phyloP scores from a whole-genome alignment of 2,329 filamentous ascomycete genomes.

The Aureobasidium sp. region DNA sequence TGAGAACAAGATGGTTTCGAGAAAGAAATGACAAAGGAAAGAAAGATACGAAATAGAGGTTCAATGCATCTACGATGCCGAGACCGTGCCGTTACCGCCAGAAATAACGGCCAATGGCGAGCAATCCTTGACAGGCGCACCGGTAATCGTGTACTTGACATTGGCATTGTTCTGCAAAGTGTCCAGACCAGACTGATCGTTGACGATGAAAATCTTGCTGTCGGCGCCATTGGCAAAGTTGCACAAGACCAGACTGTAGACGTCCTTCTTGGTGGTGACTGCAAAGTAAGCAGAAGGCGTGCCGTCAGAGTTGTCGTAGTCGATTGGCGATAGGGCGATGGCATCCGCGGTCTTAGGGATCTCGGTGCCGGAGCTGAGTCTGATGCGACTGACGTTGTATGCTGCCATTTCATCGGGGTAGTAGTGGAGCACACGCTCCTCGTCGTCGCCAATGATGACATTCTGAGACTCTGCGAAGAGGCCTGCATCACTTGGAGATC shows the following conservation, averaged over 20 bases:
- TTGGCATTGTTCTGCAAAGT: not conserved
- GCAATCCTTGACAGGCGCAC: not conserved
- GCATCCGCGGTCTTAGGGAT: slow-evolving; percentile 5
- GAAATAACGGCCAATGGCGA: not conserved
- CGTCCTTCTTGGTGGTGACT: not conserved
- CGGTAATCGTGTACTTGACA: not conserved
- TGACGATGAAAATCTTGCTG: slow-evolving; percentile 6
- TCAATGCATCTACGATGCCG: not conserved
- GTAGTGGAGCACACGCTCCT: not conserved
- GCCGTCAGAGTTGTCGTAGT: not conserved
- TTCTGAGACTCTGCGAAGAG: not conserved
- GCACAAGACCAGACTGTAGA: slow-evolving; percentile 5
- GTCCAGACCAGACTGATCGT: slow-evolving; percentile 5
- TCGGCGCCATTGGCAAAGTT: slow-evolving; percentile 8
- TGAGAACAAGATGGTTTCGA: not conserved
- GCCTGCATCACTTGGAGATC: not conserved
- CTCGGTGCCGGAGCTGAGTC: not conserved
- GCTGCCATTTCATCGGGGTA: slow-evolving; percentile 6
- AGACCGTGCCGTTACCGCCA: not conserved
- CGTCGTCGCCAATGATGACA: not conserved
- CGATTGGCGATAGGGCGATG: not conserved
- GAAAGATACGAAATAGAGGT: no score
- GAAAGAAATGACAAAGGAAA: not conserved
- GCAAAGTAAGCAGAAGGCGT: not conserved
- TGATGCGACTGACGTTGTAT: slow-evolving; percentile 9